phyloP scores from a whole-genome alignment of 352 stramenopile species.

The Peronospora destructor region DNA sequence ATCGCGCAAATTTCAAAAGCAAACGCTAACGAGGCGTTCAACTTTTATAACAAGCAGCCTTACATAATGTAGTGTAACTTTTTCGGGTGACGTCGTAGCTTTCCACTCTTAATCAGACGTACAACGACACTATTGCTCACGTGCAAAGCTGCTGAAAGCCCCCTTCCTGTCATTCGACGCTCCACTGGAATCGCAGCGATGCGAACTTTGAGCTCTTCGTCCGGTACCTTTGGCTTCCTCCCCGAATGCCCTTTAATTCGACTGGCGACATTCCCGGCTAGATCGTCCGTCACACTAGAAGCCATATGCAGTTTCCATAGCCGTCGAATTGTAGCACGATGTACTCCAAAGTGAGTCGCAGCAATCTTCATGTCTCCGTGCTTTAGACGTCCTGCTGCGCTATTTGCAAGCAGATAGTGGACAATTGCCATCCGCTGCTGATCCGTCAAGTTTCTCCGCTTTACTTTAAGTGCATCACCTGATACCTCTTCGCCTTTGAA shows the following conservation, averaged over 20 bases:
- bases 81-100: constrained; percentile 31
- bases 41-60: constrained; percentile 1
- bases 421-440: constrained; percentile 29
- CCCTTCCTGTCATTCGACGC: constrained; percentile 29
- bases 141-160: constrained; percentile 21
- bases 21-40: too few species aligned
- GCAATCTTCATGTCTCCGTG: constrained; percentile 33
- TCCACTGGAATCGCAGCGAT: constrained; percentile 25
- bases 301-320: constrained; percentile 29
- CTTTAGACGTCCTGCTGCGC: constrained; percentile 28
- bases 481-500: background rate
- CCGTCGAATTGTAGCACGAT: constrained; percentile 28
- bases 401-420: constrained; percentile 31
- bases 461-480: constrained; percentile 12
- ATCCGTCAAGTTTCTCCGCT: constrained; percentile 28
- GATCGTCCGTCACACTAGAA: constrained; percentile 11
- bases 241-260: constrained; percentile 30
- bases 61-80: constrained; percentile 37
- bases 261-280: constrained; percentile 28
- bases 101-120: constrained; percentile 29
- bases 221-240: constrained; percentile 29
- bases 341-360: constrained; percentile 28
- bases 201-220: constrained; percentile 30
- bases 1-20: too few species aligned
- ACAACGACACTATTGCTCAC: constrained; percentile 36